Conservation (phyloP, 371 early-diverging fungal genomes). For the Mortierella sp. region DNA sequence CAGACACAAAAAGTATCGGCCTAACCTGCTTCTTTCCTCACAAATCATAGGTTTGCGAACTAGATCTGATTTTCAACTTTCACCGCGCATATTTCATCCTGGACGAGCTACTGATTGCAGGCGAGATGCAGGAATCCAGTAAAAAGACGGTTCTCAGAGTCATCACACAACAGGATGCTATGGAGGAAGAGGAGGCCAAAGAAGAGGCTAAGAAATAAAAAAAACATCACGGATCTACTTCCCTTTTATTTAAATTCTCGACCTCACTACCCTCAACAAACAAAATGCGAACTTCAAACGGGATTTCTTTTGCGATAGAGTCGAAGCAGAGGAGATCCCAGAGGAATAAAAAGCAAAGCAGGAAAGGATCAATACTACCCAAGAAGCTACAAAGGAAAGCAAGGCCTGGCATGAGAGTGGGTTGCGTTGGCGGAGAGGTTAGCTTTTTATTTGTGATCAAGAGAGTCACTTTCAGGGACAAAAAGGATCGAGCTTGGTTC, state of each 20-base stretch:
- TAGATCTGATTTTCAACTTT: conserved; percentile 75
- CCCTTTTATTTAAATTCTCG: neutral
- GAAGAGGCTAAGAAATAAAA: conserved; percentile 61
- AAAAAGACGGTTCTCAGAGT: conserved; percentile 84
- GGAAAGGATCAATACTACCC: neutral
- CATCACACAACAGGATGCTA: conserved; percentile 81
- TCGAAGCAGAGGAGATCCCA: neutral
- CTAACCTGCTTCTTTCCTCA: neutral
- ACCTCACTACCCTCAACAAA: neutral
- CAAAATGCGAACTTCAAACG: neutral
- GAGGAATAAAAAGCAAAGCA: conserved; percentile 2
- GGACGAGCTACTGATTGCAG: conserved; percentile 88
- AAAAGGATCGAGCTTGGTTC: too few relatives aligned
- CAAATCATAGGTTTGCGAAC: conserved; percentile 81
- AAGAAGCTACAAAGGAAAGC: neutral
- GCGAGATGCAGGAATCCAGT: conserved; percentile 88
- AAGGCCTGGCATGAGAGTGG: too few relatives aligned
- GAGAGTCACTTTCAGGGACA: too few relatives aligned
- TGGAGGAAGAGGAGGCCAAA: conserved; percentile 81
- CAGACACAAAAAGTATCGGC: too few relatives aligned
- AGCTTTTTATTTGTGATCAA: too few relatives aligned
- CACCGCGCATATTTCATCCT: conserved; percentile 87
- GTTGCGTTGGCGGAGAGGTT: too few relatives aligned
- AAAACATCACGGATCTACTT: neutral
- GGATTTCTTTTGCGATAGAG: neutral